These are phyloP conservation scores for Kluyveromyces sp. DNA, from an alignment of 1,139 yeast genomes.

Conservation along the genomic window DNA sequence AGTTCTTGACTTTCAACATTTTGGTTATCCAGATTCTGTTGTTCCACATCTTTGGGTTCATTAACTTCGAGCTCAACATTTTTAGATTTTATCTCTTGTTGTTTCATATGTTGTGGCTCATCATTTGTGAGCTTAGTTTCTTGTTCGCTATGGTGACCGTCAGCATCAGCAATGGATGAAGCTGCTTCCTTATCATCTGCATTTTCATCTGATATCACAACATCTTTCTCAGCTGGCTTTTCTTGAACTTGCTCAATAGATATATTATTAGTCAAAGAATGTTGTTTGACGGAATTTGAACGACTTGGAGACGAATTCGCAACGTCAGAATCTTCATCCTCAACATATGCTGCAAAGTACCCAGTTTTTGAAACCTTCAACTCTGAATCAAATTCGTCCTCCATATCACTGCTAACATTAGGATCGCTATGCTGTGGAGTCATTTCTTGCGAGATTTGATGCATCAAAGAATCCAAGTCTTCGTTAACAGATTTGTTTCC, in stretches of 20 bases:
- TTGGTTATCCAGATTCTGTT: no score
- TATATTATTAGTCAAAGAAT: no score
- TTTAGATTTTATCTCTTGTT: no score
- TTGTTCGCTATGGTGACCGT: no score
- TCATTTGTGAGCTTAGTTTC: no score
- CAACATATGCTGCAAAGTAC: constrained; percentile 14
- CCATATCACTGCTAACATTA: neutral
- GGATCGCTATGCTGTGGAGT: constrained; percentile 15
- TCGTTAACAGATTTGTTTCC: constrained; percentile 16
- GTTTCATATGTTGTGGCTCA: no score
- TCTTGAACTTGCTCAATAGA: neutral
- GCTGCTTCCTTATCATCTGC: neutral
- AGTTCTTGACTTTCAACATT: no score
- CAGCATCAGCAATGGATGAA: neutral
- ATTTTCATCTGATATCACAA: neutral
- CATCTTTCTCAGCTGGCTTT: constrained; percentile 5
- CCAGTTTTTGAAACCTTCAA: constrained; percentile 17
- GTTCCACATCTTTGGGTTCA: no score
- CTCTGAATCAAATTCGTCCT: constrained; percentile 8
- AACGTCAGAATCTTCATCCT: constrained; percentile 1
- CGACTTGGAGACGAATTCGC: constrained; percentile 1
- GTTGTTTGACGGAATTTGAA: constrained; percentile 1
- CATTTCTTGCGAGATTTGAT: constrained; percentile 28
- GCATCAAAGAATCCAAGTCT: constrained; percentile 26
- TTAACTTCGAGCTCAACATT: no score